Base-by-base conservation (phyloP, 371 early-diverging fungal genomes). In the Apophysomyces sp. region DNA sequence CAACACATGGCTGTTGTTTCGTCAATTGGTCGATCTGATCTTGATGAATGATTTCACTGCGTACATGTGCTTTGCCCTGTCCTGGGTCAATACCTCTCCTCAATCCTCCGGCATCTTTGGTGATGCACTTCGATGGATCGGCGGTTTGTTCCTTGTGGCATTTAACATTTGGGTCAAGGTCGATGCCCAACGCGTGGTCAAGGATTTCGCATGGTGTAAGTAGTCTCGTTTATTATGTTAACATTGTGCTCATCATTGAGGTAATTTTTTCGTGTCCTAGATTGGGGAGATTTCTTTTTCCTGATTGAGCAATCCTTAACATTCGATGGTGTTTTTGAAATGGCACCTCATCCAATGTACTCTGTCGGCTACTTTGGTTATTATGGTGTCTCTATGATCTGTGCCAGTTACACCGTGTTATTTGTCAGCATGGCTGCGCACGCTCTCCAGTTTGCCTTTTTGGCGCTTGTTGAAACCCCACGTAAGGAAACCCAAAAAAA, bases 251-350 rank as follows among this genome's bases (percentile, higher is more conserved):
- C n/a, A n/a, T n/a, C n/a, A n/a, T n/a, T 41, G 32, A 34, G 52
- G 18, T 15, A 29, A 32, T 24, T 37, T 28, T 16, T 13, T 39
- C 4, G n/a, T 9, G 6, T 18, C 49, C 7, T 64, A 88, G 88
- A 95, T 76, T 95, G 96, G 96, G 97, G 96, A 30, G 95, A 95
- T 70, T 96, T 96, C 72, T 96, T 95, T 83, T 95, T 95, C 74
- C 72, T 93, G 44, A 79, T 93, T 31, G 90, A 92, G 54, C 86
- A 88, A 63, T 82, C 86, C 11, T 72, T 93, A 53, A 91, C 90
- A 0, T 93, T 93, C 67, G 92, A 94, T 70, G 93, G 94, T 28
- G 92, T 93, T 2, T 95, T 94, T 74, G 95, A 94, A 68, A 87
- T 92, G 87, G 94, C 92, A 0, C 96, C 96, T 13, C 97, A 96